Conservation (phyloP, 495 filamentous ascomycete genomes). For the Neurospora discreta region DNA sequence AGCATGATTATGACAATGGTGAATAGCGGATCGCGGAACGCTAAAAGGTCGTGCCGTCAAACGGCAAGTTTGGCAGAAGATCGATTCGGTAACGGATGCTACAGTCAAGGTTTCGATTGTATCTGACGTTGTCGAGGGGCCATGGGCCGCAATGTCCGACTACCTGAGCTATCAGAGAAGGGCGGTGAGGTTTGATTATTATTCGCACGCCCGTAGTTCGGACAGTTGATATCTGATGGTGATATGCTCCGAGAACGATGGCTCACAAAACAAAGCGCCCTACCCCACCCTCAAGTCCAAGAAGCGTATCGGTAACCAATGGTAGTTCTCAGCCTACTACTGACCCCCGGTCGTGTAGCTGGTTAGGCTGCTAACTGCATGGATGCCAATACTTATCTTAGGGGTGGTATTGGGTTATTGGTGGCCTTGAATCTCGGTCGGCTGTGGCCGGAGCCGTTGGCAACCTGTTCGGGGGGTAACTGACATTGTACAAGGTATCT, state of each 20-base stretch:
- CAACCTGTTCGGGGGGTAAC: neutral
- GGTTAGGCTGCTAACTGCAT: neutral
- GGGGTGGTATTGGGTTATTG: neutral
- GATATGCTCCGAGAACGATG: too few species aligned
- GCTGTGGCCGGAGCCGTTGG: neutral
- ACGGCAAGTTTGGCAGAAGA: neutral
- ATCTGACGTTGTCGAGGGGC: neutral
- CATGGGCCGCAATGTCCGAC: too few species aligned
- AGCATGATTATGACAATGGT: neutral
- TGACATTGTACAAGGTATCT: too few species aligned
- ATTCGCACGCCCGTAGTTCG: neutral
- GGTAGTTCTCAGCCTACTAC: neutral
- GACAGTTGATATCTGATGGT: neutral
- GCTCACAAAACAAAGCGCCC: neutral
- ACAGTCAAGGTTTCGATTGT: neutral
- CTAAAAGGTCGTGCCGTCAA: neutral
- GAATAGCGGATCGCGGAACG: neutral
- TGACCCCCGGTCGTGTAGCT: neutral
- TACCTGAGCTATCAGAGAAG: too few species aligned
- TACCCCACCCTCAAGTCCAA: neutral
- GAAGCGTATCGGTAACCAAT: neutral
- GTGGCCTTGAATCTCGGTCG: neutral
- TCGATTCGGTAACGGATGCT: neutral
- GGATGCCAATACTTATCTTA: neutral
- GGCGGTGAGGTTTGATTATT: neutral